These are phyloP conservation scores for Paxillus ammoniavirescens DNA, from an alignment of 768 basidiomycete genomes.

Conservation along the genomic window DNA sequence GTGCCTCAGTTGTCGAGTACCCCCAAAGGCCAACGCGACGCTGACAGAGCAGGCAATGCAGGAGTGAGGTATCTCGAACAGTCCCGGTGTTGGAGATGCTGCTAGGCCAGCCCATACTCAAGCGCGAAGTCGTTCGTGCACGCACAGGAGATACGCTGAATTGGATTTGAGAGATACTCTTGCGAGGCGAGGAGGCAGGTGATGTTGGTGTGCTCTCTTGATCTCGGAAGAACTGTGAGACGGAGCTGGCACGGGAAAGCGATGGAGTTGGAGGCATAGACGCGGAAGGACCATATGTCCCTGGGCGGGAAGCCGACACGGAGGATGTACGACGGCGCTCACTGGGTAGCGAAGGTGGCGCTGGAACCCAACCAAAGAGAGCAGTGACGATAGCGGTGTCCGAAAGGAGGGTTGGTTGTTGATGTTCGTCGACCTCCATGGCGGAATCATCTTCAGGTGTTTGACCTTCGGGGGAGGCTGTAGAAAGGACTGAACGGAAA, in stretches of 20 bases:
- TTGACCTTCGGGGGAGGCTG: constrained; percentile 23
- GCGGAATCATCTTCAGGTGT: constrained; percentile 27
- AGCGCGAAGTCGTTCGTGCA: constrained; percentile 1
- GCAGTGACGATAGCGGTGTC: constrained; percentile 41
- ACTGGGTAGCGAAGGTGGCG: constrained; percentile 24
- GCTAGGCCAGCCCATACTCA: constrained; percentile 6
- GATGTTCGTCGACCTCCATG: constrained; percentile 10
- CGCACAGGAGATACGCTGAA: constrained; percentile 15
- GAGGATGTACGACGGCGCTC: constrained; percentile 15
- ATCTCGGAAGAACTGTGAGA: constrained; percentile 21
- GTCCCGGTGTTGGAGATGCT: not conserved
- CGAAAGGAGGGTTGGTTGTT: constrained; percentile 27
- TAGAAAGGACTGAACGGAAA: constrained; percentile 45
- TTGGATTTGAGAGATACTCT: constrained; percentile 15
- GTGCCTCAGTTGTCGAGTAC: constrained; percentile 40
- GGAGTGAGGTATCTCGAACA: constrained; percentile 46
- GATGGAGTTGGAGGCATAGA: constrained; percentile 32
- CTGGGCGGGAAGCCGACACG: constrained; percentile 22
- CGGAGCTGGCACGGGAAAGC: constrained; percentile 32
- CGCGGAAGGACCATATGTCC: constrained; percentile 28
- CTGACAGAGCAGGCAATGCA: constrained; percentile 71
- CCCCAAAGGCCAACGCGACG: constrained; percentile 81
- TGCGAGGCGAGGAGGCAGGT: constrained; percentile 18
- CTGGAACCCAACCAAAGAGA: constrained; percentile 49
- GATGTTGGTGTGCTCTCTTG: constrained; percentile 21